Evolutionary conservation across 805 yeast species (phyloP).

Genomic region (Candida argentea): DNA sequence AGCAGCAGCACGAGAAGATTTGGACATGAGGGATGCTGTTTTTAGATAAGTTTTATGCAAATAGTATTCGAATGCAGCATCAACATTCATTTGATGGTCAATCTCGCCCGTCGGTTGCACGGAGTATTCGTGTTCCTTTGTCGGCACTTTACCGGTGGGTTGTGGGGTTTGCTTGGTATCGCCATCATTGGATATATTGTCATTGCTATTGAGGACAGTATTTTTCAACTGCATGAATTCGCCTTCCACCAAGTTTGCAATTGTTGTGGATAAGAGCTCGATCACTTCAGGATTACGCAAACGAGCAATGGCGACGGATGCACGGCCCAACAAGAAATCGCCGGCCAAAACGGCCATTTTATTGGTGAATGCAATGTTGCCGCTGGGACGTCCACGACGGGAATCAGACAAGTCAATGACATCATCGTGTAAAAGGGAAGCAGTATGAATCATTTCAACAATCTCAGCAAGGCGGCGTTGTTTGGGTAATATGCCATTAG

Average conservation of each 20-base stretch:
- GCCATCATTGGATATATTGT: constrained; percentile 40
- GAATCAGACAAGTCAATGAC: constrained; percentile 88
- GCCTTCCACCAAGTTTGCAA: constrained; percentile 95
- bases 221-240: constrained; percentile 98
- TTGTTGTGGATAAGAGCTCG: constrained; percentile 88
- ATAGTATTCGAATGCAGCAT: constrained; percentile 91
- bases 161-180: constrained; percentile 37
- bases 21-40: constrained; percentile 90
- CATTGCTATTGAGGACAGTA: constrained; percentile 53
- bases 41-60: constrained; percentile 91
- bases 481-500: constrained; percentile 81
- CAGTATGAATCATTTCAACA: constrained; percentile 97
- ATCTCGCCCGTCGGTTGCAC: constrained; percentile 30
- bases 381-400: constrained; percentile 83
- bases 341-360: constrained; percentile 98
- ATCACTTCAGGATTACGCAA: constrained; percentile 95
- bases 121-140: constrained; percentile 48
- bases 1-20: constrained; percentile 88
- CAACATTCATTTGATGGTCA: constrained; percentile 57
- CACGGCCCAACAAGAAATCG: constrained; percentile 89
- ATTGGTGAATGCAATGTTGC: constrained; percentile 88
- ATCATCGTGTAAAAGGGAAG: constrained; percentile 90
- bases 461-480: constrained; percentile 94
- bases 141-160: constrained; percentile 56
- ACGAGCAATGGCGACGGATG: constrained; percentile 91